A percentile compares a stretch with the other conserved stretches of the same genome.
Conservation (phyloP, 2,329 filamentous ascomycete species). For the Alternaria viburni region DNA sequence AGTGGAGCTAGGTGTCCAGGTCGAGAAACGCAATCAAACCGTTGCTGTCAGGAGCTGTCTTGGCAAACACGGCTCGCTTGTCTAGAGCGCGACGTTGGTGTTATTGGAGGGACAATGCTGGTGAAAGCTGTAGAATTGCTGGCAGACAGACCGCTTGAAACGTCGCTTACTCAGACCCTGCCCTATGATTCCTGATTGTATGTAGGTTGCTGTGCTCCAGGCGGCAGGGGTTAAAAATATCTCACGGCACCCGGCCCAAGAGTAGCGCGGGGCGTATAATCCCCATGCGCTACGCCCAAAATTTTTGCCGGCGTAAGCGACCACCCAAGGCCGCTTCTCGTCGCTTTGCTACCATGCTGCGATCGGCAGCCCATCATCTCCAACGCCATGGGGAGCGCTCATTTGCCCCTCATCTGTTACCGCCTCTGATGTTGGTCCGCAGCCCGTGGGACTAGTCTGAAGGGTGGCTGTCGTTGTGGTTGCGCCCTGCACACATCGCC, state of each 20-base stretch:
- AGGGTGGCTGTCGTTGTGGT: slow-evolving; percentile 14
- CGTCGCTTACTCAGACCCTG: slow-evolving; percentile 14
- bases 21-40: slow-evolving; percentile 19
- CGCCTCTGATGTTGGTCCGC: slow-evolving; percentile 40
- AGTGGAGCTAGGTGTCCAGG: slow-evolving; percentile 6
- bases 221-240: slow-evolving; percentile 8
- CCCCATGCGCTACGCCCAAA: slow-evolving; percentile 9
- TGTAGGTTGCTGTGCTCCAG: neutral
- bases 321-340: slow-evolving; percentile 16
- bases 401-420: slow-evolving; percentile 28
- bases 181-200: neutral
- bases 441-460: slow-evolving; percentile 8
- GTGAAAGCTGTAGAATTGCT: neutral
- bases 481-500: neutral
- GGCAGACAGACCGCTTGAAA: slow-evolving; percentile 4
- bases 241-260: slow-evolving; percentile 13
- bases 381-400: slow-evolving; percentile 30
- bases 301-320: slow-evolving; percentile 21
- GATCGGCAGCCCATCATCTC: slow-evolving; percentile 35
- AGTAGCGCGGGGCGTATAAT: slow-evolving; percentile 14
- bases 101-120: neutral
- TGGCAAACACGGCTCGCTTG: slow-evolving; percentile 7
- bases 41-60: slow-evolving; percentile 8
- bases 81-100: neutral
- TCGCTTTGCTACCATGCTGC: slow-evolving; percentile 23